phyloP scores from a whole-genome alignment of 495 filamentous ascomycete genomes.

The Pseudoneurospora amorphoporcata region DNA sequence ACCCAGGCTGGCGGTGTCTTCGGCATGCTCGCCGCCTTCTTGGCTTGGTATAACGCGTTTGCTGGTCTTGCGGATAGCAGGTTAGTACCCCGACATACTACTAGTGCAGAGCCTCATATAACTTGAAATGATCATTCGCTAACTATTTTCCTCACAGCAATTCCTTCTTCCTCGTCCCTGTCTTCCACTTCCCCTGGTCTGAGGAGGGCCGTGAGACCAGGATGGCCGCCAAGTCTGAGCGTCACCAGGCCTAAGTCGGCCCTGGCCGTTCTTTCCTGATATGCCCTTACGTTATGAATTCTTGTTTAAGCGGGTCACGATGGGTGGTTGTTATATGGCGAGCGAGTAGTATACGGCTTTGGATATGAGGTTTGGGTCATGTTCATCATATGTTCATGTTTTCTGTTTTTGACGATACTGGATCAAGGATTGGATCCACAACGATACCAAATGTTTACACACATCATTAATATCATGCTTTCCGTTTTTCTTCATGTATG shows the following conservation, averaged over 20 bases:
- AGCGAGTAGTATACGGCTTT: not conserved
- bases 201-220: constrained; percentile 64
- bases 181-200: constrained; percentile 95
- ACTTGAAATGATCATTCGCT: constrained; percentile 6
- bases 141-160: constrained; percentile 30
- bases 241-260: constrained; percentile 18
- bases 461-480: not conserved
- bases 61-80: constrained; percentile 91
- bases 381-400: not conserved
- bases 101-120: constrained; percentile 3
- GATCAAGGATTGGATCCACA: not conserved
- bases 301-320: not conserved
- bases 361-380: not conserved
- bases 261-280: not conserved
- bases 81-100: constrained; percentile 27
- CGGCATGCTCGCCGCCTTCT: constrained; percentile 77
- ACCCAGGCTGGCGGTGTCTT: constrained; percentile 80
- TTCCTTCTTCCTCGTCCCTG: constrained; percentile 94
- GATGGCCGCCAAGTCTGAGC: constrained; percentile 23
- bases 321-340: not conserved
- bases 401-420: not conserved
- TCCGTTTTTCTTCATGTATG: not conserved
- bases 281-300: not conserved
- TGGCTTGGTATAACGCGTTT: constrained; percentile 94
- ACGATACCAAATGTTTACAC: not conserved